A percentile compares a stretch with the other conserved stretches of the same genome.
phyloP scores from a whole-genome alignment of 345 rosid species.

The Carallia pectinifolia region DNA sequence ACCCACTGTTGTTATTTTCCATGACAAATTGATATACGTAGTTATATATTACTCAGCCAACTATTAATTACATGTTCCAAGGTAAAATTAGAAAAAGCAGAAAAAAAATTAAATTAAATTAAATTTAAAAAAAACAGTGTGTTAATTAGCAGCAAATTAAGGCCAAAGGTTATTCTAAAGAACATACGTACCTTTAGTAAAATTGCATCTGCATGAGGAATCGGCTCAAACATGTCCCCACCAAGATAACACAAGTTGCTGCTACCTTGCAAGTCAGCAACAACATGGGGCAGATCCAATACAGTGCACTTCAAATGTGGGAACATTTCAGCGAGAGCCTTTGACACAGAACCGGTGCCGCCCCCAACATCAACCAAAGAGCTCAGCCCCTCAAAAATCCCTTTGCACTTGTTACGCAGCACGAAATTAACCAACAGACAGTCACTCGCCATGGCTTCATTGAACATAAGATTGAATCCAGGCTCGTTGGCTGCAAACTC shows the following conservation, averaged over 20 bases:
- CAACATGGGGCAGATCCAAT: conserved; percentile 21
- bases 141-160: too few relatives aligned
- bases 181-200: conserved; percentile 9
- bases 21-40: too few relatives aligned
- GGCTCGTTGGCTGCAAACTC: not conserved
- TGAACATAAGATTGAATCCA: not conserved
- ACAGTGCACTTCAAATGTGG: conserved; percentile 18
- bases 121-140: too few relatives aligned
- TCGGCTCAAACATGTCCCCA: conserved; percentile 36
- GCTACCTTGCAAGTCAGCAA: conserved; percentile 18
- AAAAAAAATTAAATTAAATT: too few relatives aligned
- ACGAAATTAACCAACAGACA: not conserved
- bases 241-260: conserved; percentile 28
- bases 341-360: conserved; percentile 20
- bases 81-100: too few relatives aligned
- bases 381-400: conserved; percentile 14
- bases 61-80: too few relatives aligned
- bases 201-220: conserved; percentile 32
- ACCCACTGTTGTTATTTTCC: too few relatives aligned
- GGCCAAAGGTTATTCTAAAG: too few relatives aligned
- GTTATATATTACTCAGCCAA: too few relatives aligned
- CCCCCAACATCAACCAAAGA: conserved; percentile 26
- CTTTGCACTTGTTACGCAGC: conserved; percentile 1
- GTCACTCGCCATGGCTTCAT: conserved; percentile 25
- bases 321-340: conserved; percentile 12